Conservation (phyloP, 306 rosid species). For the Citrullus amarus region DNA sequence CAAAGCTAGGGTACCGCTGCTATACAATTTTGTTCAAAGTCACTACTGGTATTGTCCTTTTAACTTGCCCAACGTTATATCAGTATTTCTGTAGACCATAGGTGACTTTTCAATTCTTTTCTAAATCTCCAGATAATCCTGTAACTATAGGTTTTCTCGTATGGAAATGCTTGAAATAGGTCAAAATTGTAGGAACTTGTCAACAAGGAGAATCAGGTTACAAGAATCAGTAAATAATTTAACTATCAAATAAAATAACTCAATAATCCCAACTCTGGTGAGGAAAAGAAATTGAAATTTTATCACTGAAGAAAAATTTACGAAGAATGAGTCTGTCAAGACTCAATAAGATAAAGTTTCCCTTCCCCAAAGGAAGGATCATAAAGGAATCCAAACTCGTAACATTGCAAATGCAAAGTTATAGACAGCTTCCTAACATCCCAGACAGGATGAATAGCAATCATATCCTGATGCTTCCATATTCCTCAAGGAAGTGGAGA, state of each 20-base stretch:
- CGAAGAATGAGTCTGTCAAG: not conserved
- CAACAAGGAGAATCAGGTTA: not conserved
- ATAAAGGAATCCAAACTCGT: not conserved
- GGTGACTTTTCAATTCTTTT: not conserved
- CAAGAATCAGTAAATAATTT: not conserved
- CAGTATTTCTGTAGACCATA: not conserved
- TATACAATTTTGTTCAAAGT: conserved; percentile 77
- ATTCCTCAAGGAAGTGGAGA: too few species aligned
- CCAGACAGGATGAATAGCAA: not conserved
- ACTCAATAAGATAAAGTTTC: not conserved
- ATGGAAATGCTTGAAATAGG: not conserved
- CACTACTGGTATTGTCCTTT: conserved; percentile 66
- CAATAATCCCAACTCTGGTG: not conserved
- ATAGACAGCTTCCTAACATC: not conserved
- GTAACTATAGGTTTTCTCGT: not conserved
- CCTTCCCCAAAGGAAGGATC: not conserved
- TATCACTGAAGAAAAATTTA: not conserved
- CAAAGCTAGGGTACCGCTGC: conserved; percentile 70
- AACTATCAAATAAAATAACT: not conserved
- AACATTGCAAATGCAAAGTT: not conserved
- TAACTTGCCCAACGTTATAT: not conserved
- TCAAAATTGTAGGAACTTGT: not conserved
- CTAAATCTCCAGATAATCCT: not conserved
- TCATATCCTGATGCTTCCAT: too few species aligned
- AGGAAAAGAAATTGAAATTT: not conserved